Evolutionary conservation across 73 alveolate genomes (phyloP), one percentile per base, ranked within the genome.

Genomic region (Diophrys appendiculata): DNA sequence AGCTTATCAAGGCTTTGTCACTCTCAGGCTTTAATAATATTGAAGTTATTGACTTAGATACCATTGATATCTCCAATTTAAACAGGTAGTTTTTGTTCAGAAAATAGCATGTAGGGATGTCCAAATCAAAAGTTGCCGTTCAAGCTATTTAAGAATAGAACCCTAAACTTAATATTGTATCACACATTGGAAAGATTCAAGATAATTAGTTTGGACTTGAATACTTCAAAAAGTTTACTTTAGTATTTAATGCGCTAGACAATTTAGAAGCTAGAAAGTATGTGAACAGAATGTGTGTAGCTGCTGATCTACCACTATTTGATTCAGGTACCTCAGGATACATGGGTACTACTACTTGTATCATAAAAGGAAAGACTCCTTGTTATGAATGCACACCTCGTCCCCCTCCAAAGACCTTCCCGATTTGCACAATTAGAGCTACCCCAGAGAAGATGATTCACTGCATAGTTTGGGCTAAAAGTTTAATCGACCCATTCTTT

Each of bases 71-170:
- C 64, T 95, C 99, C 81, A 98, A 98, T 90, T 81, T 98, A 65
- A 98, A 97, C 78, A 83, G 99, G 34, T 98, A 98, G 89, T 98
- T 98, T 82, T 91, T 98, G 53, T 98, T 98, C 87, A 96, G 98
- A 72, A 90, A 92, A 72, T 94, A 92, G 52, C 95, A 96, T 70
- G 98, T 97, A 52, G 99, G 97, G 34, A 85, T 87, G 82, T 90
- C 96, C 31, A 97, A 97, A 90, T 82, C 98, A 29, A 94, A 84
- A 69, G 91, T 78, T 32, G 97, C 98, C 24, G 91, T 73, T 2
- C 83, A 86, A 76, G 73, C 89, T 32, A 84, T 94, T 33, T 43
- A 52, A 32, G 69, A 71, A 52, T 65, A 84, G 56, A 90, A 87
- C 76, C 93, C 91, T 23, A 87, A 35, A 53, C 72, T 93, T 13